These are phyloP conservation scores for Solanum hybrid DNA, from an alignment of 305 asterid species.

Conservation along the genomic window DNA sequence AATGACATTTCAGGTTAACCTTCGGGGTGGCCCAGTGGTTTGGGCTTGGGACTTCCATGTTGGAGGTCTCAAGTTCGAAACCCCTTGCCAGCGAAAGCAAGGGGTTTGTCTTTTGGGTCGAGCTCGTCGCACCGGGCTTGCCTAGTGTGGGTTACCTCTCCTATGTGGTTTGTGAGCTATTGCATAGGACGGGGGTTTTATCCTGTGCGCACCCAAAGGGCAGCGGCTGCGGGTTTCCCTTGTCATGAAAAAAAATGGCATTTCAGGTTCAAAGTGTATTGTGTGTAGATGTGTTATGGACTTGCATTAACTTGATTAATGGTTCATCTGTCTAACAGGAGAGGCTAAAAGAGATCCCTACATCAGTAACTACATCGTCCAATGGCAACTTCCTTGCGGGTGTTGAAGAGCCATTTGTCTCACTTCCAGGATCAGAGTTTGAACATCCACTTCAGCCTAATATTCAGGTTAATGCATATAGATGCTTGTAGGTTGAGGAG, in stretches of 20 bases:
- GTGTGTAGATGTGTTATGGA: neutral
- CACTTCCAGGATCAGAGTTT: conserved; percentile 85
- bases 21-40: neutral
- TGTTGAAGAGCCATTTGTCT: conserved; percentile 52
- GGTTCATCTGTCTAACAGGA: conserved; percentile 49
- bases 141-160: neutral
- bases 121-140: neutral
- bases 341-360: conserved; percentile 88
- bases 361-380: conserved; percentile 46
- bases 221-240: neutral
- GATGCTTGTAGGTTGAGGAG: neutral
- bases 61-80: neutral
- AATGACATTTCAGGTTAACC: neutral
- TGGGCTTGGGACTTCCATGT: neutral
- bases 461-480: conserved; percentile 48
- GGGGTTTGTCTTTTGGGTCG: neutral
- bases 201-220: neutral
- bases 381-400: conserved; percentile 58
- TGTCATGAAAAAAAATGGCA: neutral
- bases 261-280: neutral
- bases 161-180: neutral
- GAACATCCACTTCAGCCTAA: conserved; percentile 58
- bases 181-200: neutral
- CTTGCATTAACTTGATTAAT: conserved; percentile 4
- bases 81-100: neutral